These are phyloP conservation scores for Microcera coccophila DNA, from an alignment of 2,329 filamentous ascomycete species.

Conservation along the genomic window DNA sequence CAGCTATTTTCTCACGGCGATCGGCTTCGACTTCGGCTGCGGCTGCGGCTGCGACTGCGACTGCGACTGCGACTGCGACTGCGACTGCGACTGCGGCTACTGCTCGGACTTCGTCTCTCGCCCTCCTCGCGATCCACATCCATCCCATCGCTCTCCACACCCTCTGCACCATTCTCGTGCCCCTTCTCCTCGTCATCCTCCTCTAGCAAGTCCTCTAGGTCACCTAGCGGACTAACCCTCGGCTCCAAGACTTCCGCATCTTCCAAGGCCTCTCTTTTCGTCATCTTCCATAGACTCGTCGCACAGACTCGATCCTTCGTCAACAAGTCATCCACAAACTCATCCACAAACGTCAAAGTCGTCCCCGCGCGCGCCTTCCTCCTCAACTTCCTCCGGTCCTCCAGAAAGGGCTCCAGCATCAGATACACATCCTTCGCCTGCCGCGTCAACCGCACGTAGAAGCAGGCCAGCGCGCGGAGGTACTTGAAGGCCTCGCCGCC, in stretches of 20 bases:
- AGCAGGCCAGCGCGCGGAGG: conserved; percentile 80
- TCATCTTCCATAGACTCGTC: conserved; percentile 89
- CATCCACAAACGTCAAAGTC: conserved; percentile 75
- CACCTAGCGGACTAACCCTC: conserved; percentile 76
- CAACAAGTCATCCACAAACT: conserved; percentile 89
- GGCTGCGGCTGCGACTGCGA: conserved; percentile 18
- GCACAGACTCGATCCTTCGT: conserved; percentile 86
- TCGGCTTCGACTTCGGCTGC: conserved; percentile 11
- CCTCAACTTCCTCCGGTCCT: conserved; percentile 79
- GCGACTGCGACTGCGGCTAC: conserved; percentile 18
- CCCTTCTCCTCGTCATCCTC: conserved; percentile 49
- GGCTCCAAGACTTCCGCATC: conserved; percentile 86
- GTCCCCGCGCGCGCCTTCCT: conserved; percentile 71
- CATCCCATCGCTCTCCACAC: conserved; percentile 36
- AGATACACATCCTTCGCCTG: conserved; percentile 75
- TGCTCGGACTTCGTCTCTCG: conserved; percentile 19
- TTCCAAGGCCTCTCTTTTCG: conserved; percentile 75
- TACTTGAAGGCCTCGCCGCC: conserved; percentile 80
- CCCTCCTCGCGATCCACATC: conserved; percentile 36
- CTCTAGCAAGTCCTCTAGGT: conserved; percentile 67
- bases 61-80: conserved; percentile 9
- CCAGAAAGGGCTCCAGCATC: conserved; percentile 75
- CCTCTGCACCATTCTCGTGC: conserved; percentile 29
- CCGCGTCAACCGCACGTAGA: conserved; percentile 89
- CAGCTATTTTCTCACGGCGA: conserved; percentile 30